Conservation (phyloP, 176 grass and related monocot genomes). For the Musa itinerans region DNA sequence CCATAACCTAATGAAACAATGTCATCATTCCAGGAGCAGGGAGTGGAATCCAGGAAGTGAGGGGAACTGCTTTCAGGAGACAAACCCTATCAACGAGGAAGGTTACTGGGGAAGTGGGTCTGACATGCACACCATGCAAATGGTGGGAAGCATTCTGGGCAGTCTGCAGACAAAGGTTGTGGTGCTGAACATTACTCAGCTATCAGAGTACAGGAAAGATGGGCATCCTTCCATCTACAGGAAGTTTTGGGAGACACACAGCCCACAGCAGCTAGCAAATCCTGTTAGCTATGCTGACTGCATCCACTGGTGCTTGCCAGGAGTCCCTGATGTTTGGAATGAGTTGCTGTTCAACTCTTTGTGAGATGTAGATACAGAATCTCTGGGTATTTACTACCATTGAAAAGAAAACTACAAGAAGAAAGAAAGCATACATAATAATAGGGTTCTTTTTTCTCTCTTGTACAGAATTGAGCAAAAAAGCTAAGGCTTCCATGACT, state of each 20-base stretch:
- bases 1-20: neutral
- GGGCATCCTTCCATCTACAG: constrained; percentile 16
- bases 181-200: constrained; percentile 12
- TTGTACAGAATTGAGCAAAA: too few species aligned
- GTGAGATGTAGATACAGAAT: neutral
- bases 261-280: constrained; percentile 13
- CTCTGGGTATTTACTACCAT: too few species aligned
- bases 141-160: constrained; percentile 7
- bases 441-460: too few species aligned
- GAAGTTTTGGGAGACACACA: constrained; percentile 10
- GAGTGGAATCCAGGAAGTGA: constrained; percentile 15
- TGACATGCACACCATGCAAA: constrained; percentile 6
- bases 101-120: constrained; percentile 18
- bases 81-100: neutral
- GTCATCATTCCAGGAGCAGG: constrained; percentile 7
- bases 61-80: constrained; percentile 15
- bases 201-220: constrained; percentile 15
- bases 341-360: constrained; percentile 13
- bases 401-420: too few species aligned
- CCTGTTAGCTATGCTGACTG: constrained; percentile 16
- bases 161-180: neutral
- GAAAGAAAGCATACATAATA: too few species aligned
- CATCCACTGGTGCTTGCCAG: constrained; percentile 20
- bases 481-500: too few species aligned
- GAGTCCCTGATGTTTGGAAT: constrained; percentile 17